phyloP scores from a whole-genome alignment of 805 yeast species.

The Wickerhamiella brachini region DNA sequence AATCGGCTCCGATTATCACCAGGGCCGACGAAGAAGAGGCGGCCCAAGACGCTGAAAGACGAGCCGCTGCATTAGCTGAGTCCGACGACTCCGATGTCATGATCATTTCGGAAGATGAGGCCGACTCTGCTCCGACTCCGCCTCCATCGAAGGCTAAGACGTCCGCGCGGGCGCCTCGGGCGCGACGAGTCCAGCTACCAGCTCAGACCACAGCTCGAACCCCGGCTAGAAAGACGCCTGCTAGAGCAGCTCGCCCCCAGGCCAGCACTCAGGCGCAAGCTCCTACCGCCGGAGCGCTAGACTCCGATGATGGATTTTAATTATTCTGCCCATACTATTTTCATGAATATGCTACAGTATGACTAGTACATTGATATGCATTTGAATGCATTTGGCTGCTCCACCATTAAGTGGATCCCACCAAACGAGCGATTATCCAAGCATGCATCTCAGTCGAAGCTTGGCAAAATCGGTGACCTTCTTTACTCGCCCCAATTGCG shows the following conservation, averaged over 20 bases:
- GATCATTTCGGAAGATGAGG: background rate
- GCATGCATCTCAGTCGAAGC: background rate
- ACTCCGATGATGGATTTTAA: constrained; percentile 13
- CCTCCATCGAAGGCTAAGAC: background rate
- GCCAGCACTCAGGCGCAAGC: background rate
- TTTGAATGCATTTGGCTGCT: no score
- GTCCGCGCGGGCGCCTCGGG: background rate
- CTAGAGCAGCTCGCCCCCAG: background rate
- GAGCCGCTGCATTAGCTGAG: background rate
- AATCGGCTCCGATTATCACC: background rate
- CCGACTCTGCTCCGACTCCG: background rate
- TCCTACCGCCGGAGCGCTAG: constrained; percentile 6
- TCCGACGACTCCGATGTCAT: background rate
- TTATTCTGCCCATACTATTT: no score
- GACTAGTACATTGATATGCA: no score
- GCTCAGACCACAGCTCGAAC: background rate
- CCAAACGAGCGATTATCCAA: background rate
- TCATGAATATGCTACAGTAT: no score
- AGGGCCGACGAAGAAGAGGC: background rate
- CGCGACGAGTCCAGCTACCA: background rate
- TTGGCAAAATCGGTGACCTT: constrained; percentile 14
- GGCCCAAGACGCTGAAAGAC: background rate
- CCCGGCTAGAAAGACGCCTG: no score
- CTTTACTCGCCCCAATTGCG: constrained; percentile 26
- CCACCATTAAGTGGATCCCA: no score